Base-by-base conservation (phyloP, 768 basidiomycete species). In the Calocybe indica region DNA sequence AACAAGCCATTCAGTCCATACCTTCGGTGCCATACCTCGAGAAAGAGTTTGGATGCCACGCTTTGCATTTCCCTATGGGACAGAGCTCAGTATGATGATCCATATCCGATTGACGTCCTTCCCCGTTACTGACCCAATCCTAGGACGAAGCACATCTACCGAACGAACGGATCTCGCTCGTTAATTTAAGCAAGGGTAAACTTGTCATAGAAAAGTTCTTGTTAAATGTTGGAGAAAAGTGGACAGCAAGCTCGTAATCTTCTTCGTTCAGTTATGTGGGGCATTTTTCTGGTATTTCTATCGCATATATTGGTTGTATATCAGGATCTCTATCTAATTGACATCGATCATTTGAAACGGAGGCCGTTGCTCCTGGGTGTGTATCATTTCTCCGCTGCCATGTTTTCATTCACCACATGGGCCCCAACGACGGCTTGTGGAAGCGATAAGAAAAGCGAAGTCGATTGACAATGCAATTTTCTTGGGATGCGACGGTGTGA, bases 1-100 rank as follows among this genome's bases (percentile, higher is more conserved):
- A 52, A 37, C 31, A 12, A 12, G 9, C 15, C 35, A 37, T 50
- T 37, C 55, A 94, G 92, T 92, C 91, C 5, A 92, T 97, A 45
- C 96, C 96, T 4, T 91, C 91, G 1, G 80, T 98, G 0, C 95
- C 94, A 0, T 94, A 84, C 64, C 72, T 99, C 3, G 96, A 99
- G 65, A 92, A 92, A 55, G 83, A 85, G 60, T 95, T 99, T 54
- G 71, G 75, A 1, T 96, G 92, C 47, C 86, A 82, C 41, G 92
- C 92, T 13, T 74, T 98, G 8, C 96, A 99, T 65, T 74, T 99
- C 2, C 96, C 96, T 0, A 82, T 99, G 68, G 96, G 95, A 0
- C 92, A 95, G 61, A 89, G 88, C 62, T 81, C 85, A 36, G 91
- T 91, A 53, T 60, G 83, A 69, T 12, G 35, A 31, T n/a, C 6